Base-by-base conservation (phyloP, 768 basidiomycete genomes). In the Kwoniella sp. region DNA sequence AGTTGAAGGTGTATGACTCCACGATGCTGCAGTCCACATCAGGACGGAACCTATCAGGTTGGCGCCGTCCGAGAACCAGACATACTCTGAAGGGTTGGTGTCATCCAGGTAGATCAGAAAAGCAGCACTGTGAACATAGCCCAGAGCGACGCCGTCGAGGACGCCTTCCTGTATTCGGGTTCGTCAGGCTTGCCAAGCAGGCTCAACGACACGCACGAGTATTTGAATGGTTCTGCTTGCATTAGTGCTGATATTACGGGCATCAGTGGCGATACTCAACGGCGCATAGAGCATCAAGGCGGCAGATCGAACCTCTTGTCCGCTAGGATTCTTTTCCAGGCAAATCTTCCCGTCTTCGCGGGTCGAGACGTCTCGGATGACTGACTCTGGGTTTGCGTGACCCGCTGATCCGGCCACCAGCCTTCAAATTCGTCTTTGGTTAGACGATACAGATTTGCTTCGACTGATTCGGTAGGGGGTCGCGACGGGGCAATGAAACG, bases 1-100 rank as follows among this genome's bases (percentile, higher is more conserved):
- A 63, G 37, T 53, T 63, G 50, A 63, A 56, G 2, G 54, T 53
- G 31, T 56, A 48, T 2, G 62, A 46, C 25, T 63, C 62, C 5
- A 63, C 14, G 17, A 63, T 52, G n/a, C 61, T 63, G 34, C 26
- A 17, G 11, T 27, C 10, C 36, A 26, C 4, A 8, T 33, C 39
- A 33, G 22, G 36, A 20, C n/a, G 37, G 22, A 27, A 28, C 25
- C 17, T 27, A 11, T 15, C 12, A 3, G 27, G 19, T 38, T 9
- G 11, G 12, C 17, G 26, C n/a, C 39, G 27, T 9, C 17, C 32
- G 7, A 27, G 17, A 19, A 11, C 27, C 20, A 8, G 29, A 54
- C 57, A 42, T 25, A 57, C 58, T 57, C 36, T 22, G 53, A 33
- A n/a, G 59, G 57, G 10, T 45, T 17, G 9, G 29, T 17, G 11